Evolutionary conservation across 441 rosid species (phyloP).

Genomic region (Populus tomentosa): DNA sequence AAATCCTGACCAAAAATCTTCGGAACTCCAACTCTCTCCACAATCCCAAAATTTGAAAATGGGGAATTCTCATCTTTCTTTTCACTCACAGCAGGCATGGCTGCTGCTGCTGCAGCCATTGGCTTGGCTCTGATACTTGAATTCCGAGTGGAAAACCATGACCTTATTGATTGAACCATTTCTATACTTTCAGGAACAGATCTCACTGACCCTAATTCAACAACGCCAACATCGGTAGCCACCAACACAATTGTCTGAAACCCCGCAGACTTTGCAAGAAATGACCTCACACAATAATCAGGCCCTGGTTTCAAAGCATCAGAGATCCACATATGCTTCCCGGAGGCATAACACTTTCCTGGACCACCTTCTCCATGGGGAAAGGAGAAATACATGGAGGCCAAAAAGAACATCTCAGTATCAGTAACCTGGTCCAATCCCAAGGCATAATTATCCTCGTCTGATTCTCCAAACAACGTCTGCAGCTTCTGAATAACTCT

Average conservation of each 20-base stretch:
- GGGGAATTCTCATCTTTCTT: conserved; percentile 48
- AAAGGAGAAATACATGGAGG: conserved; percentile 97
- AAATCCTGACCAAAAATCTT: conserved; percentile 82
- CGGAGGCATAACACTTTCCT: conserved; percentile 70
- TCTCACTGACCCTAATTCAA: conserved; percentile 88
- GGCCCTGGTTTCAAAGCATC: conserved; percentile 44
- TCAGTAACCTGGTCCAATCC: conserved; percentile 85
- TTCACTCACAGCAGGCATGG: conserved; percentile 31
- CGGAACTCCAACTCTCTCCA: conserved; percentile 39
- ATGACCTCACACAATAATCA: conserved; percentile 84
- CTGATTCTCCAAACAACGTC: conserved; percentile 70
- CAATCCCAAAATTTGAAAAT: conserved; percentile 30
- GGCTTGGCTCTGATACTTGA: conserved; percentile 33
- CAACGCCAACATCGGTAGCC: conserved; percentile 81
- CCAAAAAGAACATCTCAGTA: conserved; percentile 88
- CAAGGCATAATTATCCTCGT: conserved; percentile 77
- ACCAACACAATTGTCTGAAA: conserved; percentile 76
- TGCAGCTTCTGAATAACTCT: conserved; percentile 79
- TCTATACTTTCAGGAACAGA: conserved; percentile 58
- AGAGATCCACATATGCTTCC: conserved; percentile 67
- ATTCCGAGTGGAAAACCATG: conserved; percentile 42
- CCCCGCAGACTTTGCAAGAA: conserved; percentile 70
- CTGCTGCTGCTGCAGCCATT: conserved; percentile 12
- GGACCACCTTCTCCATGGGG: conserved; percentile 88
- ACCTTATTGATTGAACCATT: conserved; percentile 48